Percentiles rank a stretch among this genome's conserved stretches.
Conservation (phyloP, 2,329 filamentous ascomycete species). For the Pezicula rhizophila region DNA sequence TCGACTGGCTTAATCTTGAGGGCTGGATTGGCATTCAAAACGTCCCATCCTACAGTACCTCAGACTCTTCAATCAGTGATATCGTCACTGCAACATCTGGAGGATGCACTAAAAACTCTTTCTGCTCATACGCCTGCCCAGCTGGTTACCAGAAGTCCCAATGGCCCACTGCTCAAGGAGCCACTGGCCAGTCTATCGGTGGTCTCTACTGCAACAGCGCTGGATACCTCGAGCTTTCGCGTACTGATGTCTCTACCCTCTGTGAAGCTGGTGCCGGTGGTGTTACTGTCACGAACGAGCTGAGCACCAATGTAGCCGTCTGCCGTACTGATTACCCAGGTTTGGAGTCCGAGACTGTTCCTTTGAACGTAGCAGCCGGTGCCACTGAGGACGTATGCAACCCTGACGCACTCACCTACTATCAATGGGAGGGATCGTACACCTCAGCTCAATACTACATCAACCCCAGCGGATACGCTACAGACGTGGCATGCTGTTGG, state of each 20-base stretch:
- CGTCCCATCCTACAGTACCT: slow-evolving; percentile 42
- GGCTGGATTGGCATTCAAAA: slow-evolving; percentile 80
- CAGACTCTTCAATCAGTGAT: slow-evolving; percentile 50
- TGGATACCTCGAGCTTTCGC: slow-evolving; percentile 74
- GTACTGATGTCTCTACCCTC: slow-evolving; percentile 58
- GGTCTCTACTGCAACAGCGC: slow-evolving; percentile 72
- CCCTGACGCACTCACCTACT: slow-evolving; percentile 67
- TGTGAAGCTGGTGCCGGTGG: slow-evolving; percentile 66
- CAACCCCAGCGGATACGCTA: slow-evolving; percentile 69
- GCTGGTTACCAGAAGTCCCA: slow-evolving; percentile 87
- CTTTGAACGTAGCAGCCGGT: slow-evolving; percentile 59
- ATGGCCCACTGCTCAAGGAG: slow-evolving; percentile 75
- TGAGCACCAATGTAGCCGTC: slow-evolving; percentile 60
- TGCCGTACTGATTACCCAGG: slow-evolving; percentile 98
- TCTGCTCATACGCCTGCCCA: slow-evolving; percentile 94
- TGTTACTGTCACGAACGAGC: slow-evolving; percentile 70
- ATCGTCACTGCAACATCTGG: slow-evolving; percentile 61
- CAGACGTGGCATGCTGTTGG: slow-evolving; percentile 74
- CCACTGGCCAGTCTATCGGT: slow-evolving; percentile 77
- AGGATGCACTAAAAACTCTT: slow-evolving; percentile 54
- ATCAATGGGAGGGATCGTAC: slow-evolving; percentile 63
- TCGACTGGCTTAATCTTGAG: slow-evolving; percentile 61
- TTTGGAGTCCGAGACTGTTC: slow-evolving; percentile 81
- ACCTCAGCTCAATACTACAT: slow-evolving; percentile 97
- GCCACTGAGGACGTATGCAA: slow-evolving; percentile 61